Percentiles rank a stretch among this genome's conserved stretches.
Evolutionary conservation across 169 alveolate species (phyloP).

Genomic region (Condylostoma magnum): DNA sequence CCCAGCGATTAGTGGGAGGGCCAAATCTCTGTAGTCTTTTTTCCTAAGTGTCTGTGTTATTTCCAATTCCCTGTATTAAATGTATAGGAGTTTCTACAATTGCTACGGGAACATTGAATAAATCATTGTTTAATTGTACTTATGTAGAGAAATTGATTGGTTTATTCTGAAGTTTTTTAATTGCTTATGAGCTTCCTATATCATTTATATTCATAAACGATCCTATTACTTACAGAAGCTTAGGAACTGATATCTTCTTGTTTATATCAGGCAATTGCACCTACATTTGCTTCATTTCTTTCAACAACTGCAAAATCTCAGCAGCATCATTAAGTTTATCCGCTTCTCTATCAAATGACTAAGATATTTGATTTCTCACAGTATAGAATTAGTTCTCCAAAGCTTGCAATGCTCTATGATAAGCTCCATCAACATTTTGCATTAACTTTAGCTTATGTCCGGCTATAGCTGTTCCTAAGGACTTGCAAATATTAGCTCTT

Average conservation of each 20-base stretch:
- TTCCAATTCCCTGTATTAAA: background rate
- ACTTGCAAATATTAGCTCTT: background rate
- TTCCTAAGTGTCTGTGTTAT: background rate
- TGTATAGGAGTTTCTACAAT: slow-evolving; percentile 16
- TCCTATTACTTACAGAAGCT: background rate
- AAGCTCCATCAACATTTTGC: background rate
- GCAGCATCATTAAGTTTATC: background rate
- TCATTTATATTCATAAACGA: background rate
- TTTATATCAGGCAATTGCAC: background rate
- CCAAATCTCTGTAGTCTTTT: slow-evolving; percentile 14
- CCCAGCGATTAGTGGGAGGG: slow-evolving; percentile 32
- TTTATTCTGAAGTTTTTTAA: slow-evolving; percentile 1
- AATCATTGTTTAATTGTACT: background rate
- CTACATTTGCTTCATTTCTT: slow-evolving; percentile 2
- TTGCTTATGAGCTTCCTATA: slow-evolving; percentile 11
- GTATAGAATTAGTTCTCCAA: slow-evolving; percentile 14
- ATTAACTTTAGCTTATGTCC: slow-evolving; percentile 7
- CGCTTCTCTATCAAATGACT: background rate
- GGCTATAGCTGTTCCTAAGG: background rate
- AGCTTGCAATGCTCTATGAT: background rate
- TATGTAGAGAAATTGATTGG: background rate
- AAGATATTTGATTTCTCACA: background rate
- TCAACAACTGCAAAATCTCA: slow-evolving; percentile 8
- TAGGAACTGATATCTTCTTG: background rate
- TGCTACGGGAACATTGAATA: background rate